Conservation (phyloP, 1,284 basidiomycete species). For the Microbotryomycetes sp. region DNA sequence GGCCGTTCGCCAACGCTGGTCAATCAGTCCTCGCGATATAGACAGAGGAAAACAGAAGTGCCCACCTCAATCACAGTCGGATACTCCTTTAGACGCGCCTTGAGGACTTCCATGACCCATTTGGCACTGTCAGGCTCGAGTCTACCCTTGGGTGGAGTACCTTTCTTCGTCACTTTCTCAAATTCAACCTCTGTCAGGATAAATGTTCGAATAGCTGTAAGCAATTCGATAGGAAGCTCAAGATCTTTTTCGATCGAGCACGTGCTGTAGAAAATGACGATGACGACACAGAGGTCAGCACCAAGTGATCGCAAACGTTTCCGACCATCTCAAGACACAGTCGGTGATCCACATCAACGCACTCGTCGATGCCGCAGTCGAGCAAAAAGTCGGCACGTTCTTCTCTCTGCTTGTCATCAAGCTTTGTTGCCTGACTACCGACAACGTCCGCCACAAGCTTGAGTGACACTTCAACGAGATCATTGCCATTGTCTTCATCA, state of each 20-base stretch:
- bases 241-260: conserved; percentile 57
- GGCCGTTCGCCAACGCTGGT: neutral
- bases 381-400: conserved; percentile 84
- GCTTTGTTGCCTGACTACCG: conserved; percentile 37
- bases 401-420: conserved; percentile 40
- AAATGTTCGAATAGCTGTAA: conserved; percentile 67
- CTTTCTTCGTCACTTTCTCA: conserved; percentile 57
- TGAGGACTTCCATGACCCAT: conserved; percentile 49
- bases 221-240: conserved; percentile 56
- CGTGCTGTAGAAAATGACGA: conserved; percentile 49
- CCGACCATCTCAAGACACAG: conserved; percentile 5
- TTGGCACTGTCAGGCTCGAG: conserved; percentile 46
- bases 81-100: conserved; percentile 54
- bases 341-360: conserved; percentile 41
- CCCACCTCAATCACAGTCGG: conserved; percentile 52
- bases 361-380: conserved; percentile 86
- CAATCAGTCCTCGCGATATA: conserved; percentile 7
- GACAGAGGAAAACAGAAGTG: conserved; percentile 10
- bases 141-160: conserved; percentile 71
- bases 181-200: conserved; percentile 58
- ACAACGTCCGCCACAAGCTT: conserved; percentile 62
- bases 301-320: conserved; percentile 11
- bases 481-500: conserved; percentile 80
- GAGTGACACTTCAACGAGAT: conserved; percentile 77
- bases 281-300: conserved; percentile 8